Conservation (phyloP, 495 filamentous ascomycete genomes). For the Rhypophila decipiens region DNA sequence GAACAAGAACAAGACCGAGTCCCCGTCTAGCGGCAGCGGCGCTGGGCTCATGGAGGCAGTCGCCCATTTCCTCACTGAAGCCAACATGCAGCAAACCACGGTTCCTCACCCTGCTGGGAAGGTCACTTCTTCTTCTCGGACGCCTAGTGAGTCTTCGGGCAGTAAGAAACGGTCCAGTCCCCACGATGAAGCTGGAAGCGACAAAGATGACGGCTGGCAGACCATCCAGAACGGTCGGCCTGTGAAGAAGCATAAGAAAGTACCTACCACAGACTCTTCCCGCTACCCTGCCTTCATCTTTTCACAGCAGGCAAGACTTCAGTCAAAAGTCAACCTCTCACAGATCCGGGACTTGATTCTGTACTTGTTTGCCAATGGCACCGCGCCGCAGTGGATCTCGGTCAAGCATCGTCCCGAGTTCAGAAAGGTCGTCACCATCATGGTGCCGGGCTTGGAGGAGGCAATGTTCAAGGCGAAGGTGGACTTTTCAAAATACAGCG, state of each 20-base stretch:
- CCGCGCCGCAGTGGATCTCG: conserved; percentile 79
- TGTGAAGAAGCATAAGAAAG: conserved; percentile 54
- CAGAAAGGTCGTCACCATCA: conserved; percentile 79
- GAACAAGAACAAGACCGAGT: too few relatives aligned
- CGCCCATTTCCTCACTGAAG: neutral
- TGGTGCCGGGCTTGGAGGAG: conserved; percentile 87
- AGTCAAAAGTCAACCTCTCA: conserved; percentile 65
- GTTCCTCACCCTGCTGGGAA: neutral
- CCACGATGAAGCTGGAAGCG: conserved; percentile 31
- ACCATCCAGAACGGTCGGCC: conserved; percentile 41
- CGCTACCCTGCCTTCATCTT: conserved; percentile 73
- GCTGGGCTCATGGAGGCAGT: neutral
- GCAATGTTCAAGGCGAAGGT: conserved; percentile 78
- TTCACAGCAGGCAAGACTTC: conserved; percentile 58
- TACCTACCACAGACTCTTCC: conserved; percentile 38
- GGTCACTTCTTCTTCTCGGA: conserved; percentile 6
- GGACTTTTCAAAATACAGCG: conserved; percentile 40
- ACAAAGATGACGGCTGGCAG: conserved; percentile 46
- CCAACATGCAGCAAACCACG: neutral
- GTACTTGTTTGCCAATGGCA: conserved; percentile 84
- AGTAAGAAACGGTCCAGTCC: conserved; percentile 36
- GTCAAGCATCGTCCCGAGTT: conserved; percentile 69
- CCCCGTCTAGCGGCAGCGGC: too few relatives aligned
- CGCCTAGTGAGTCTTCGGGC: conserved; percentile 13
- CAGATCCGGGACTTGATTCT: conserved; percentile 76